Percentiles rank a stretch among this genome's conserved stretches.
Evolutionary conservation across 257 asterid species (phyloP).

Genomic region (Solanum pimpinellifolium): DNA sequence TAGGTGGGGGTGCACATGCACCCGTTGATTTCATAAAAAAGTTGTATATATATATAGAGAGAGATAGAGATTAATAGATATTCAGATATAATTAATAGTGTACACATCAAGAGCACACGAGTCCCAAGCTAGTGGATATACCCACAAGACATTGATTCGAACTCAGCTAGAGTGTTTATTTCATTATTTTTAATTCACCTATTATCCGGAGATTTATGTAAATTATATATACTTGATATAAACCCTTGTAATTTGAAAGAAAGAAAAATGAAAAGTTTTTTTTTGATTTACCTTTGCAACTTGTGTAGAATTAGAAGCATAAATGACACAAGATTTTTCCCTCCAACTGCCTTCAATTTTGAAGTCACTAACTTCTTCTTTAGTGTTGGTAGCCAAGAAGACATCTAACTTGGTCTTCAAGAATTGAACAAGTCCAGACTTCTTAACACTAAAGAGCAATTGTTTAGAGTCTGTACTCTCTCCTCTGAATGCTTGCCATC

Average conservation of each 20-base stretch:
- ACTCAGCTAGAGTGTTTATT: too few species aligned
- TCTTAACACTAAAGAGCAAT: slow-evolving; percentile 19
- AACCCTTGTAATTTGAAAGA: not conserved
- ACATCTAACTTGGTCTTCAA: slow-evolving; percentile 23
- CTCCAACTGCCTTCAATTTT: slow-evolving; percentile 24
- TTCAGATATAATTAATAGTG: too few species aligned
- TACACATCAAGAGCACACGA: too few species aligned
- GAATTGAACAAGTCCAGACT: slow-evolving; percentile 15
- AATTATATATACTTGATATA: not conserved
- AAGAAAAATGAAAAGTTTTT: not conserved
- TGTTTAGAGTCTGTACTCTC: slow-evolving; percentile 10
- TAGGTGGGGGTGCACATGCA: too few species aligned
- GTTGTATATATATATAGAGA: too few species aligned
- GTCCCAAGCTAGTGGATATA: too few species aligned
- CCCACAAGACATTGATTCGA: too few species aligned
- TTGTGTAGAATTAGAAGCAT: slow-evolving; percentile 39
- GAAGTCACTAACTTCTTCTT: slow-evolving; percentile 22
- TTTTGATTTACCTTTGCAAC: slow-evolving; percentile 48
- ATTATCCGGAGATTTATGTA: too few species aligned
- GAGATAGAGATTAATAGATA: too few species aligned
- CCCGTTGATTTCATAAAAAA: too few species aligned
- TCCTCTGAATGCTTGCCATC: slow-evolving; percentile 50
- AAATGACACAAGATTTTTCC: slow-evolving; percentile 14
- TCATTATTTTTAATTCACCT: too few species aligned
- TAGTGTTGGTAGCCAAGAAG: slow-evolving; percentile 14